A percentile compares a stretch with the other conserved stretches of the same genome.
These are phyloP conservation scores for Clonostachys chloroleuca DNA, from an alignment of 2,329 filamentous ascomycete genomes.

Conservation along the genomic window DNA sequence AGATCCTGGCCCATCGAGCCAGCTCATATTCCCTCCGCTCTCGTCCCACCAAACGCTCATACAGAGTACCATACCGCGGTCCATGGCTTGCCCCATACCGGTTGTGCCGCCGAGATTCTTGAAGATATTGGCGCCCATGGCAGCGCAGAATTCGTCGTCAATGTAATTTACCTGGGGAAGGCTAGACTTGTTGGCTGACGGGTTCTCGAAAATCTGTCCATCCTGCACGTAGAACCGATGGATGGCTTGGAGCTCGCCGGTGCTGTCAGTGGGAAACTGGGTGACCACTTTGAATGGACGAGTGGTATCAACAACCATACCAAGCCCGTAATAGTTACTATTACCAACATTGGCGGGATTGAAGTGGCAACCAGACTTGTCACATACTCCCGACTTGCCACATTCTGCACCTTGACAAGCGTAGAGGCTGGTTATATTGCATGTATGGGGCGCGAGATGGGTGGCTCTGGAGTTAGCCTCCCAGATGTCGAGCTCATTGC, in stretches of 20 bases:
- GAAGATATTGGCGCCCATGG: constrained; percentile 18
- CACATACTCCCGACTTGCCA: constrained; percentile 29
- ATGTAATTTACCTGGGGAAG: constrained; percentile 40
- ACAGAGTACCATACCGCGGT: constrained; percentile 44
- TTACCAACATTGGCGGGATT: constrained; percentile 30
- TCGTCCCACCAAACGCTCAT: constrained; percentile 51
- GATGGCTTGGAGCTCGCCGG: constrained; percentile 34
- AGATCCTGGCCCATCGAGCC: constrained; percentile 40
- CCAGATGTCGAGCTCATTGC: constrained; percentile 52
- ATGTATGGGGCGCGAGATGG: constrained; percentile 43
- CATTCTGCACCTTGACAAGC: constrained; percentile 36
- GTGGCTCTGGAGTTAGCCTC: constrained; percentile 43
- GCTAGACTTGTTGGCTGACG: constrained; percentile 19
- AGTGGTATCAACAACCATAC: constrained; percentile 25
- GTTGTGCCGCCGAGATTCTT: constrained; percentile 31
- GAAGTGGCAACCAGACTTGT: constrained; percentile 36
- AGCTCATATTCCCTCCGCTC: constrained; percentile 40
- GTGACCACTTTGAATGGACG: constrained; percentile 40
- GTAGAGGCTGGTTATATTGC: constrained; percentile 36
- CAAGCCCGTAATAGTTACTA: constrained; percentile 24
- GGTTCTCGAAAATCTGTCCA: constrained; percentile 40
- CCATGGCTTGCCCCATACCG: constrained; percentile 38
- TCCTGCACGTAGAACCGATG: constrained; percentile 44
- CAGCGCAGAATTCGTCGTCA: constrained; percentile 28
- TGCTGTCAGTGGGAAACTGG: constrained; percentile 35